Conservation (phyloP, 805 yeast genomes). For the Wickerhamomyces sydowiorum region DNA sequence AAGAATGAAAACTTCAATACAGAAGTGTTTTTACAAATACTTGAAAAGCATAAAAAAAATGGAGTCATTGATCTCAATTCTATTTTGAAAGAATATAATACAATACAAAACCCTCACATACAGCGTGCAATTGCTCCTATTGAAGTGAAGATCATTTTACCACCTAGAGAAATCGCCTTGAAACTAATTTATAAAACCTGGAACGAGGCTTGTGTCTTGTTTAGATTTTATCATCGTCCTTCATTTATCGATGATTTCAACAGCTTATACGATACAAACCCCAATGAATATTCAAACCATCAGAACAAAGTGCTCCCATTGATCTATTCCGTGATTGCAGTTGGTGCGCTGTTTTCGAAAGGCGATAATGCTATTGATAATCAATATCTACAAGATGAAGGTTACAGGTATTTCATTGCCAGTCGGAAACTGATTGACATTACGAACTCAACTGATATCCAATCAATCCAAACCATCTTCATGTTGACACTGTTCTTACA, state of each 20-base stretch:
- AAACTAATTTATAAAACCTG: constrained; percentile 73
- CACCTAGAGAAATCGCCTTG: constrained; percentile 71
- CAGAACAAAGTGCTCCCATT: constrained; percentile 79
- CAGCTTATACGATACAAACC: constrained; percentile 71
- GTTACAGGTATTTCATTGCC: constrained; percentile 72
- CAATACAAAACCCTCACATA: constrained; percentile 6
- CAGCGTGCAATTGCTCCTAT: constrained; percentile 27
- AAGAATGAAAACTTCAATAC: constrained; percentile 11
- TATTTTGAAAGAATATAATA: constrained; percentile 11
- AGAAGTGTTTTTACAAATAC: constrained; percentile 11
- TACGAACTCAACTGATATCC: constrained; percentile 73
- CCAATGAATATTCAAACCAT: constrained; percentile 65
- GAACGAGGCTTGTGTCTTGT: constrained; percentile 80
- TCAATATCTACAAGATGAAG: constrained; percentile 47
- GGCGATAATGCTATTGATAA: constrained; percentile 25
- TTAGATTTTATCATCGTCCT: constrained; percentile 84
- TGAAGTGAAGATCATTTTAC: constrained; percentile 56
- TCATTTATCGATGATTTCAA: constrained; percentile 72
- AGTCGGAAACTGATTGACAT: constrained; percentile 77
- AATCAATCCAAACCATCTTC: constrained; percentile 78
- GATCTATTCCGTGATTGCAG: constrained; percentile 79
- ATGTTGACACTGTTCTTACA: constrained; percentile 83
- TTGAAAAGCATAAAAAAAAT: constrained; percentile 12
- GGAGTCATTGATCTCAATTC: constrained; percentile 15
- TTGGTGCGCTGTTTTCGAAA: constrained; percentile 70